phyloP scores from a whole-genome alignment of 495 filamentous ascomycete genomes.

The Penicillium longicatenatum region DNA sequence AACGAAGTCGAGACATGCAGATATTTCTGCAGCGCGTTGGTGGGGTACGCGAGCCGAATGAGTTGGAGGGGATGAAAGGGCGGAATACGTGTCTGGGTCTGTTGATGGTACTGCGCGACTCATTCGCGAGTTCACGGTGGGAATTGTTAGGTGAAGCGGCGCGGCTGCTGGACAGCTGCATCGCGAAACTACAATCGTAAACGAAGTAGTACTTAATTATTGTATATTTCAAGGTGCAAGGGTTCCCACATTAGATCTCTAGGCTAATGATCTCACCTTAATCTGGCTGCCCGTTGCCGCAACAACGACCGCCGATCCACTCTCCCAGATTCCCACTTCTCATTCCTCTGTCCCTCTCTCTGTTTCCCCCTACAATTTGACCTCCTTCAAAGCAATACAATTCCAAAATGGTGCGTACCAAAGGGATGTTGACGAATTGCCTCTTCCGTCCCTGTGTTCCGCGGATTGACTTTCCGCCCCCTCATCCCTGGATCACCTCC shows the following conservation, averaged over 20 bases:
- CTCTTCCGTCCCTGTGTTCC: slow-evolving; percentile 9
- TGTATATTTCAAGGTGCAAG: too few relatives aligned
- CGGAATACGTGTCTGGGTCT: slow-evolving; percentile 83
- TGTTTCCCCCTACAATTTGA: neutral
- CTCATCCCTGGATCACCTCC: slow-evolving; percentile 12
- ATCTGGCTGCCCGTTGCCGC: slow-evolving; percentile 24
- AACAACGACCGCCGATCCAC: slow-evolving; percentile 25
- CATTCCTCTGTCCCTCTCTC: slow-evolving; percentile 10
- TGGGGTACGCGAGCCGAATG: slow-evolving; percentile 75
- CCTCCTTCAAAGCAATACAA: slow-evolving; percentile 6
- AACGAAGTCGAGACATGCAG: slow-evolving; percentile 78
- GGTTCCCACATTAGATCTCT: neutral
- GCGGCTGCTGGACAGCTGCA: slow-evolving; percentile 77
- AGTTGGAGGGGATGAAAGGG: slow-evolving; percentile 71
- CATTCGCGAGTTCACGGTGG: slow-evolving; percentile 84
- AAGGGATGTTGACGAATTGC: slow-evolving; percentile 17
- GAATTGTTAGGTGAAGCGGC: slow-evolving; percentile 88
- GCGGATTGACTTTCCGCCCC: slow-evolving; percentile 11
- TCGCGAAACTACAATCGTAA: slow-evolving; percentile 54
- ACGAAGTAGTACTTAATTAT: neutral
- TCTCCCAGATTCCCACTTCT: slow-evolving; percentile 12
- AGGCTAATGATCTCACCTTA: neutral
- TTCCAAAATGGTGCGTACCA: slow-evolving; percentile 11
- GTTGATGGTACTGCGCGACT: slow-evolving; percentile 77
- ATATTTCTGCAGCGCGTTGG: slow-evolving; percentile 73